These are phyloP conservation scores for Dipteronia dyeriana DNA, from an alignment of 345 rosid genomes.

Conservation along the genomic window DNA sequence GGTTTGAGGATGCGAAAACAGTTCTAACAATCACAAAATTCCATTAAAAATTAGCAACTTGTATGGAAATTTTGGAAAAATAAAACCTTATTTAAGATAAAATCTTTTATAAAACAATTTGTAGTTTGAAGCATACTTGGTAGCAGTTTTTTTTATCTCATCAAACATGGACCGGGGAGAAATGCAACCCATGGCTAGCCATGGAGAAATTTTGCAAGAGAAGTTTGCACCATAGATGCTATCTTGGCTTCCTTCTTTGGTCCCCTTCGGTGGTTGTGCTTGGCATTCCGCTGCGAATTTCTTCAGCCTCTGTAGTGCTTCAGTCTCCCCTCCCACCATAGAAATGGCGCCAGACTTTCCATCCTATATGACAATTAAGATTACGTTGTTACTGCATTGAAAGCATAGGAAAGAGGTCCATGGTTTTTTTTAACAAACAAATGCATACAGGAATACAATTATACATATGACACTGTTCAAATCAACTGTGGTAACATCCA, in stretches of 20 bases:
- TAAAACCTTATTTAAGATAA: background rate
- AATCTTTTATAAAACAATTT: background rate
- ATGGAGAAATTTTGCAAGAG: slow-evolving; percentile 94
- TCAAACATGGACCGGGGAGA: slow-evolving; percentile 93
- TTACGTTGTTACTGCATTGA: slow-evolving; percentile 16
- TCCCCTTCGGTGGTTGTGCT: slow-evolving; percentile 71
- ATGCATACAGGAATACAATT: background rate
- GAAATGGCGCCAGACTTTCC: slow-evolving; percentile 56
- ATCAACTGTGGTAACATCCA: background rate
- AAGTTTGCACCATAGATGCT: slow-evolving; percentile 90
- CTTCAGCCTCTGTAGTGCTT: slow-evolving; percentile 75
- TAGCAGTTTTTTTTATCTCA: slow-evolving; percentile 82
- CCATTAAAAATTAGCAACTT: slow-evolving; percentile 19
- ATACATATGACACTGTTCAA: background rate
- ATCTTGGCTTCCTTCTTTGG: slow-evolving; percentile 48
- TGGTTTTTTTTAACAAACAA: background rate
- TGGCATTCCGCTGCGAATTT: slow-evolving; percentile 80
- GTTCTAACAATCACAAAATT: slow-evolving; percentile 31
- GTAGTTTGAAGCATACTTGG: slow-evolving; percentile 37
- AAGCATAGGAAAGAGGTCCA: slow-evolving; percentile 1
- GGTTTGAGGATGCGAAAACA: slow-evolving; percentile 30
- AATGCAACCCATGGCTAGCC: slow-evolving; percentile 87
- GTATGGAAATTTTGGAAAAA: background rate
- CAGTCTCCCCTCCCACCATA: slow-evolving; percentile 96
- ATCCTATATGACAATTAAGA: slow-evolving; percentile 43